Evolutionary conservation across 1,284 basidiomycete species (phyloP).

Genomic region (Naganishia sp.): DNA sequence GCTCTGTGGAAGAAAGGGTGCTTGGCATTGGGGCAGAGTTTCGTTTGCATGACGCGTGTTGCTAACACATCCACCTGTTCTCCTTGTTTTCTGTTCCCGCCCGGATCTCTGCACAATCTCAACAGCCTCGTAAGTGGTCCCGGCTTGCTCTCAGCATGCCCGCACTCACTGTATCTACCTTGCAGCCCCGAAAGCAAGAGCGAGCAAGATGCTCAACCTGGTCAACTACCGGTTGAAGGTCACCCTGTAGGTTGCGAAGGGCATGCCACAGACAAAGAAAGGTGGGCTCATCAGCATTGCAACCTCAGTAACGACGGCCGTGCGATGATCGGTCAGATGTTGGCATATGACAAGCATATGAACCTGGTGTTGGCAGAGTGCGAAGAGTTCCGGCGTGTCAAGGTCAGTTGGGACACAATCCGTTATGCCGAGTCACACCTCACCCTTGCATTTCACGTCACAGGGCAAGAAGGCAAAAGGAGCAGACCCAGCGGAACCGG

Average conservation of each 20-base stretch:
- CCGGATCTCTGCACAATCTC: too few relatives aligned
- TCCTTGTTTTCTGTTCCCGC: neutral
- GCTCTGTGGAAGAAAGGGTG: too few relatives aligned
- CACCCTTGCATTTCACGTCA: conserved; percentile 9
- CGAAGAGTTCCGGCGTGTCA: conserved; percentile 88
- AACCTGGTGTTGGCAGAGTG: conserved; percentile 97
- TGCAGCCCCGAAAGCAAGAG: conserved; percentile 79
- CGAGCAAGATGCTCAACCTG: conserved; percentile 95
- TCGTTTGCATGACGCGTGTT: too few relatives aligned
- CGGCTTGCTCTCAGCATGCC: neutral
- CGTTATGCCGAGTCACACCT: neutral
- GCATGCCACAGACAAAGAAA: neutral
- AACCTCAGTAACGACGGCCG: conserved; percentile 79
- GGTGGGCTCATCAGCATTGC: neutral
- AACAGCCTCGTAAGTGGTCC: conserved; percentile 31
- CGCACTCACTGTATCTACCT: neutral
- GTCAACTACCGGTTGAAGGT: conserved; percentile 98
- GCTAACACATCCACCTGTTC: neutral
- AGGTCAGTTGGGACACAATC: conserved; percentile 41
- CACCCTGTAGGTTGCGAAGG: conserved; percentile 64
- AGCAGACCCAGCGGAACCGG: conserved; percentile 56
- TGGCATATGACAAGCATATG: conserved; percentile 99
- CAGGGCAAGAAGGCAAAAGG: conserved; percentile 54
- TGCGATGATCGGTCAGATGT: conserved; percentile 93
- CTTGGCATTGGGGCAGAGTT: too few relatives aligned